These are phyloP conservation scores for Talaromyces sp. DNA, from an alignment of 2,329 filamentous ascomycete genomes.

Conservation along the genomic window DNA sequence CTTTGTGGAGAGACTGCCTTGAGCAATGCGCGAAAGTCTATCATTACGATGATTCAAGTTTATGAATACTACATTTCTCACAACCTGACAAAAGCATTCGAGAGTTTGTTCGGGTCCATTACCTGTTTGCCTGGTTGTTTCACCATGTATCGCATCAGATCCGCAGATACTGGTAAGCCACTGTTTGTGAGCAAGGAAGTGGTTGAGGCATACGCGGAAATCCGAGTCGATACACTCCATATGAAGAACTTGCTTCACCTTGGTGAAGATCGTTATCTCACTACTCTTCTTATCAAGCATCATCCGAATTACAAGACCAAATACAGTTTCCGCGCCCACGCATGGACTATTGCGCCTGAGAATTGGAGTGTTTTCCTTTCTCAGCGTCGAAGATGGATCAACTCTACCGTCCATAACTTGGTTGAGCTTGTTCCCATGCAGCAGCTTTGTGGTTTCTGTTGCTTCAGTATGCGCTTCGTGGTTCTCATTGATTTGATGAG, in stretches of 20 bases:
- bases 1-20: constrained; percentile 93
- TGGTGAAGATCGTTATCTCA: constrained; percentile 96
- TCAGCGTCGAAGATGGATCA: constrained; percentile 98
- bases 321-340: constrained; percentile 87
- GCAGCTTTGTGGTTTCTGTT: constrained; percentile 98
- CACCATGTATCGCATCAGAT: constrained; percentile 96
- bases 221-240: constrained; percentile 94
- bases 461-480: constrained; percentile 98
- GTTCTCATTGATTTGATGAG: constrained; percentile 92
- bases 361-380: constrained; percentile 93
- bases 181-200: constrained; percentile 94
- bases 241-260: constrained; percentile 98
- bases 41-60: constrained; percentile 98
- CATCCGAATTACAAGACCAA: constrained; percentile 97
- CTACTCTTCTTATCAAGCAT: constrained; percentile 87
- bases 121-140: constrained; percentile 98
- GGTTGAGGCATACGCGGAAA: constrained; percentile 81
- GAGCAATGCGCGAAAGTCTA: constrained; percentile 87
- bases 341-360: constrained; percentile 96
- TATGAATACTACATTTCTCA: constrained; percentile 99
- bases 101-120: constrained; percentile 93
- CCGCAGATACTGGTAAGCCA: constrained; percentile 90
- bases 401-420: constrained; percentile 97
- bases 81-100: constrained; percentile 94
- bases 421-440: constrained; percentile 90